Base-by-base conservation (phyloP, 208 protist genomes). In the Leishmania lainsoni region DNA sequence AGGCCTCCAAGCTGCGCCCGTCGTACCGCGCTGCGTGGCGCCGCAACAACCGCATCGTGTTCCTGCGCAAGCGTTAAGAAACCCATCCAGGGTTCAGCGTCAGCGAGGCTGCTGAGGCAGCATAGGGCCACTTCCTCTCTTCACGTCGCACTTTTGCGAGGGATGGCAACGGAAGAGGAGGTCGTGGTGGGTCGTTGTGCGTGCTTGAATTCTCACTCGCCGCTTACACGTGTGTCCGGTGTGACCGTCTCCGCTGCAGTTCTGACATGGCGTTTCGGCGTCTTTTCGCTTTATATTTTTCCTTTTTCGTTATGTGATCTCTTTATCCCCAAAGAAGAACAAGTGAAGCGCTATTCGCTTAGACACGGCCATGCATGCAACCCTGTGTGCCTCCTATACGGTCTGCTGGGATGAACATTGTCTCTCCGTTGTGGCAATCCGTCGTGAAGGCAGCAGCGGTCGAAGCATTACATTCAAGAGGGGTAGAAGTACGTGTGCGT, bases 11-110 rank as follows among this genome's bases (percentile, higher is more conserved):
- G 92, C 89, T 98, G 59, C 96, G 99, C 83, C 98, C 98, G 81
- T 99, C 98, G 45, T 87, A 89, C 88, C 95, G 97, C 80, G 98
- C 98, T 77, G 93, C 91, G 75, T 99, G 99, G 99, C 99, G 99
- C 94, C 90, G 98, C 85, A 95, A 98, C 97, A 99, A 99, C 97
- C 98, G 94, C 78, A 90, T 98, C 80, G 93, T 93, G 52, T 96
- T 99, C 91, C 92, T 96, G 81, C 91, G 94, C 86, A 95, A 96
- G 90, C 92, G 94, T 90, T 97, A 92, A 65, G 45, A 8, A 59
- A 35, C 48, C 71, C 26, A 26, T 54, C 9, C 71, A 48, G 39
- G 39, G 5, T 5, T 16, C 39, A 71, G 32, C 66, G 5, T 39
- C 66, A 71, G 39, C 32, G 66, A 49, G 35, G 32, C 0, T 71